Evolutionary conservation across 2,329 filamentous ascomycete species (phyloP), one percentile per base, ranked within the genome.

Genomic region (Juglanconis sp.): DNA sequence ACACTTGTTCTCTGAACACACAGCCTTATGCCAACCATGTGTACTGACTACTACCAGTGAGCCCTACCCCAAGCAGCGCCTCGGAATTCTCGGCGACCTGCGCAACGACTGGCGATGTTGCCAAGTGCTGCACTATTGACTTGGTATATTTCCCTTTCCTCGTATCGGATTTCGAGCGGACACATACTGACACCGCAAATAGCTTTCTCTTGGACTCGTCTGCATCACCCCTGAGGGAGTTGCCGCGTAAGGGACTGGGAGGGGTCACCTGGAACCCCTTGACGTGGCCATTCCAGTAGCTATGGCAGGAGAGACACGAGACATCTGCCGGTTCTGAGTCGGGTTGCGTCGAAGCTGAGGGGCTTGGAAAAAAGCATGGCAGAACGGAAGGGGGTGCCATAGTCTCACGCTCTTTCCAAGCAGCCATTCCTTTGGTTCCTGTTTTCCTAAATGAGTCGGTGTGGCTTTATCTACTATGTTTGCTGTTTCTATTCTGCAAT

Each of bases 151-250:
- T 0, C 32, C 2, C 2, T 0, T 3, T 3, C 3, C 31, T 4
- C 2, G 3, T 9, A 10, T 13, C 2, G 3, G 4, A 8, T 5
- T 6, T 2, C 35, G 15, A 4, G 32, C 4, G n/a, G 7, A 15
- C 2, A 34, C 34, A 7, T 44, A 4, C 58, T 63, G 15, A 63
- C 51, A 38, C 24, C 1, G 10, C 3, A 5, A 13, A 30, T n/a
- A 63, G 61, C 0, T 32, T 17, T 54, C 47, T 6, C 30, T 61
- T 34, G 42, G 2, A 9, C 3, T 63, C 10, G 4, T 63, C 17
- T 63, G 61, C 55, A 3, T 4, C 0, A 46, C n/a, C 11, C 61
- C 61, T 1, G 47, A 46, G 24, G 61, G 61, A 55, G 30, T 17
- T 11, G 6, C 3, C 32, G 17, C 3, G 10, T 48, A 30, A 48